Evolutionary conservation across 495 filamentous ascomycete species (phyloP), one percentile per base, ranked within the genome.

Genomic region (Xylaria palmicola): DNA sequence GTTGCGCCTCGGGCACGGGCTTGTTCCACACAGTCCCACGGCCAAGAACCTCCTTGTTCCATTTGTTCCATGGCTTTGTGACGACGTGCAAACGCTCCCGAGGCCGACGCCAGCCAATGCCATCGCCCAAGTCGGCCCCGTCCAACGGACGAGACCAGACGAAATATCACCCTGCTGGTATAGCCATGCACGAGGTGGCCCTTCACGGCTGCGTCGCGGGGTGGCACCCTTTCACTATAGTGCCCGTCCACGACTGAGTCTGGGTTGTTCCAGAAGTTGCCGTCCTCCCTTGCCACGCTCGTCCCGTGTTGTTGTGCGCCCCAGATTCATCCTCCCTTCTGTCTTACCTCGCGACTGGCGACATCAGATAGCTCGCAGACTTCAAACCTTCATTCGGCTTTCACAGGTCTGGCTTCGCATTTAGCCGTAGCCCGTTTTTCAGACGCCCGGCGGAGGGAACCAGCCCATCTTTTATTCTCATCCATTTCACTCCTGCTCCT

Each of bases 311-410:
- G 32, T 36, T 47, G 45, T 50, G 17, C 27, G n/a, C 36, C 29
- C 41, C 24, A 51, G 17, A 49, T 22, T 34, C 17, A 36, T 6
- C 36, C 47, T 39, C 45, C 69, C 63, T 73, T 70, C 39, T 40
- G 70, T 51, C 68, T 69, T 65, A 72, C 68, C 59, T 64, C 63
- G 61, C 62, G 47, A 62, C 57, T 62, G 57, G 68, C 67, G 70
- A 65, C 62, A 52, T 51, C n/a, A 52, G 32, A 44, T 17, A 41
- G 44, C 19, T 34, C 27, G 26, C 37, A 6, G 27, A 43, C 7
- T 13, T 20, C 47, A 39, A 60, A 60, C 24, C 57, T 36, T 52
- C 53, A 34, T 44, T 43, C 37, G 19, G 17, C 19, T 27, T 36
- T 7, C 27, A 17, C 22, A 59, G 39, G 50, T 62, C 57, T 65